phyloP scores from a whole-genome alignment of 1,139 yeast species.

The Pneumocystis canis region DNA sequence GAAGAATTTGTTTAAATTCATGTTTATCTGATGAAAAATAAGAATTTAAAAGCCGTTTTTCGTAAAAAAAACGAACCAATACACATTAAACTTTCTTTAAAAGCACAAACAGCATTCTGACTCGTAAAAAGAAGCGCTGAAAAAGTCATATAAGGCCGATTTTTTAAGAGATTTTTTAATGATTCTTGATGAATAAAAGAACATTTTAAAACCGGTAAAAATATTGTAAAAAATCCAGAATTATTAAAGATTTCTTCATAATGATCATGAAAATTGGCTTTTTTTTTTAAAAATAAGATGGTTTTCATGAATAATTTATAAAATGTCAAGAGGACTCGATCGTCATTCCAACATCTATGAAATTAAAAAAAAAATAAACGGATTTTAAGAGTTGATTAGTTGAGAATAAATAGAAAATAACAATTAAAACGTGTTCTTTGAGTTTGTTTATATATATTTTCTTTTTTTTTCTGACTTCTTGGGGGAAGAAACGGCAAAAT shows the following conservation, averaged over 20 bases:
- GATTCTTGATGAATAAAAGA: not conserved
- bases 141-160: not conserved
- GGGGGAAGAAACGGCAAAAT: too few species aligned
- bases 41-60: not conserved
- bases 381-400: too few species aligned
- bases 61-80: not conserved
- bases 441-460: too few species aligned
- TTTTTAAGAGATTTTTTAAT: not conserved
- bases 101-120: not conserved
- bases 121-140: not conserved
- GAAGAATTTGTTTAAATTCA: not conserved
- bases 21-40: not conserved
- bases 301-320: too few species aligned
- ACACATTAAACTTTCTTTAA: not conserved
- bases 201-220: not conserved
- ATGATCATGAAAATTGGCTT: not conserved
- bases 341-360: too few species aligned
- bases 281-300: not conserved
- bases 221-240: not conserved
- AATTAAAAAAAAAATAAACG: too few species aligned
- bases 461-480: too few species aligned
- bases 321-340: too few species aligned
- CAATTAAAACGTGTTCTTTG: too few species aligned
- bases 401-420: too few species aligned
- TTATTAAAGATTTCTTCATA: not conserved